Evolutionary conservation across 768 basidiomycete species (phyloP), one percentile per base, ranked within the genome.

Genomic region (Serendipita sp.): DNA sequence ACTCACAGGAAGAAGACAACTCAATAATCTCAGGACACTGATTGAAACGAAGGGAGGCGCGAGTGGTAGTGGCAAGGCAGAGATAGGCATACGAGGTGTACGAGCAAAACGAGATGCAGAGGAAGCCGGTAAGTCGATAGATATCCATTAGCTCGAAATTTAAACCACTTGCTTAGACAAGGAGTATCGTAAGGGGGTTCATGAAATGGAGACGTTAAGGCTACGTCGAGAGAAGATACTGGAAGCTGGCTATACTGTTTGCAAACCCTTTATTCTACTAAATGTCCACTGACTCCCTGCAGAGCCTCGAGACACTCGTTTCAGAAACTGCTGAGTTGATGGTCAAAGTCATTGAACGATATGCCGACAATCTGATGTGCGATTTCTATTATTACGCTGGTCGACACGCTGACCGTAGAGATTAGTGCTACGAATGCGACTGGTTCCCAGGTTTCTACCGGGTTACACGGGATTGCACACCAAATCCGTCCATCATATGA

Each of bases 171-270:
- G 44, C 64, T 48, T 69, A 89, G 92, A 96, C 72, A 89, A 86
- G 72, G 91, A 94, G 65, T 96, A 96, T 70, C 79, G 92, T 31
- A 88, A 86, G 68, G 91, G 83, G 37, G 85, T 96, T 27, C 86
- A 95, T 73, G 89, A 90, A 86, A 75, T 92, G n/a, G 92, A 96
- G 76, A 93, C 92, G 0, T 77, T 95, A 43, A 78, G 93, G 40
- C 77, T 95, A 43, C 81, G 87, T 44, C 79, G 88, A 66, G 84
- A 85, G 3, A 95, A 92, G 73, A 89, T 85, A 44, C 73, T 94
- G 37, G 84, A 91, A 69, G 82, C 83, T 46, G 92, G 88, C 2
- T 89, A 87, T 69, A 88, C 82, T 68, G 91, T 86, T 67, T 67
- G 79, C 71, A 23, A n/a, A 3, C 29, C n/a, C 13, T 44, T 43